phyloP scores from a whole-genome alignment of 805 yeast species.

The Wickerhamiella slavikovae region DNA sequence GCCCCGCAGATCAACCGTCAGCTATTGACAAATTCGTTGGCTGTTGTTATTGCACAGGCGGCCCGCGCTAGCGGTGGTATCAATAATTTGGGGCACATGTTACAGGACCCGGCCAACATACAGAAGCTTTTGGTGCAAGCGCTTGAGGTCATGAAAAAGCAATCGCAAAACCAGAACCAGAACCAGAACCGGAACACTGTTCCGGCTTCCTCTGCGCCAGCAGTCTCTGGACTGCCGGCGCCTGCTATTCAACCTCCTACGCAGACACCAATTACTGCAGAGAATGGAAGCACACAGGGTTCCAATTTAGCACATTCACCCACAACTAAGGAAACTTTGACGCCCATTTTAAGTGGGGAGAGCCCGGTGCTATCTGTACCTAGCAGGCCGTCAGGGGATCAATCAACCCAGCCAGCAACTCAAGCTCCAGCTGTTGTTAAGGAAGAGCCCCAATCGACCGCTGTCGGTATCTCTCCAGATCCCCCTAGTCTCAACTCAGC shows the following conservation, averaged over 20 bases:
- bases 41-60: constrained; percentile 80
- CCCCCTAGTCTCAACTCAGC: no score
- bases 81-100: constrained; percentile 8
- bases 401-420: constrained; percentile 9
- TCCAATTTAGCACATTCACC: no score
- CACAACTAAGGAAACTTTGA: constrained; percentile 9
- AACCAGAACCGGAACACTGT: no score
- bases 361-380: no score
- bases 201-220: constrained; percentile 1
- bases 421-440: constrained; percentile 3
- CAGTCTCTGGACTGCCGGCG: neutral
- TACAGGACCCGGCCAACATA: constrained; percentile 6
- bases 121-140: constrained; percentile 6
- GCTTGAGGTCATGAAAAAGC: constrained; percentile 5
- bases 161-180: constrained; percentile 1
- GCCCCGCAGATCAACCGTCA: constrained; percentile 50
- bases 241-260: constrained; percentile 7
- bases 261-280: neutral
- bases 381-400: no score
- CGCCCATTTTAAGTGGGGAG: constrained; percentile 12
- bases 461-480: no score
- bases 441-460: constrained; percentile 1
- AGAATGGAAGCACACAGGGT: neutral
- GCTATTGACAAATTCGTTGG: constrained; percentile 73
- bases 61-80: constrained; percentile 39